These are phyloP conservation scores for Malus orientalis DNA, from an alignment of 306 rosid genomes.

Conservation along the genomic window DNA sequence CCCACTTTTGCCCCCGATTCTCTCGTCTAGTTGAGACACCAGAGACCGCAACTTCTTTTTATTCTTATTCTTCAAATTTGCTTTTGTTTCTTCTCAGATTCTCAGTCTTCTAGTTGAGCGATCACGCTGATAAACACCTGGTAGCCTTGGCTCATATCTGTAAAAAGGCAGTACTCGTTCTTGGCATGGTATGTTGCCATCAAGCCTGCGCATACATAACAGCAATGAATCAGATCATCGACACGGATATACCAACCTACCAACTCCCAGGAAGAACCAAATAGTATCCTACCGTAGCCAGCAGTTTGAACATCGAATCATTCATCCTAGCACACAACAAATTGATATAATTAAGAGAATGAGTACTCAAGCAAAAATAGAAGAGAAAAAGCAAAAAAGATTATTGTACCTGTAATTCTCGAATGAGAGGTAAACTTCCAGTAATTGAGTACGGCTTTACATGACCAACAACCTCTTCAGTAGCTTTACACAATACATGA, in stretches of 20 bases:
- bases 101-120: slow-evolving; percentile 61
- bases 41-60: background rate
- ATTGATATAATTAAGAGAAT: background rate
- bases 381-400: background rate
- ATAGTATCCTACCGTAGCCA: slow-evolving; percentile 74
- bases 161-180: slow-evolving; percentile 81
- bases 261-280: background rate
- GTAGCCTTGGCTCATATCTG: slow-evolving; percentile 85
- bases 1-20: background rate
- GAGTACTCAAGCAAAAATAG: background rate
- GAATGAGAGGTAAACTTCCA: slow-evolving; percentile 83
- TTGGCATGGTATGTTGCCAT: slow-evolving; percentile 85
- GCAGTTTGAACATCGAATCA: slow-evolving; percentile 91
- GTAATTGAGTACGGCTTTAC: slow-evolving; percentile 93
- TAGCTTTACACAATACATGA: slow-evolving; percentile 78
- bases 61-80: background rate
- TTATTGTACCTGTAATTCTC: slow-evolving; percentile 71
- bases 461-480: slow-evolving; percentile 81
- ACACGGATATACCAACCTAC: background rate
- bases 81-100: background rate
- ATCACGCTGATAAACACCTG: slow-evolving; percentile 58
- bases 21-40: background rate
- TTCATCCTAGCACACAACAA: slow-evolving; percentile 48
- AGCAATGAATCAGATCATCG: slow-evolving; percentile 4
- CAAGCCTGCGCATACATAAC: slow-evolving; percentile 51